Conservation (phyloP, 108 stramenopile species). For the Cyclotella kingstonii region DNA sequence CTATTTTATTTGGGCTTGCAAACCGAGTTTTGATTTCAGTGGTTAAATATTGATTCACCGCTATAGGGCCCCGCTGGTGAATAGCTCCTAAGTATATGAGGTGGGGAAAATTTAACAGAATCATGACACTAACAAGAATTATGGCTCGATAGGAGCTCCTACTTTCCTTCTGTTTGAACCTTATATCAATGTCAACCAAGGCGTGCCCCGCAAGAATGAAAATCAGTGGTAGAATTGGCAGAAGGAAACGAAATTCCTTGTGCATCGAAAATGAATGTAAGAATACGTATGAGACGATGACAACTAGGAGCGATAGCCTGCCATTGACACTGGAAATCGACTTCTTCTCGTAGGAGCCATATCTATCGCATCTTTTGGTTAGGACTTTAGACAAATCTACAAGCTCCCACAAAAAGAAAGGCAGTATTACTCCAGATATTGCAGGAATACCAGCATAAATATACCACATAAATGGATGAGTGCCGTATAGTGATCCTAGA, state of each 20-base stretch:
- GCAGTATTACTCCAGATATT: constrained; percentile 59
- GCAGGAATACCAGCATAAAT: constrained; percentile 77
- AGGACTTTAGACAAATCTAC: background rate
- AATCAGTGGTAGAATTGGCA: constrained; percentile 87
- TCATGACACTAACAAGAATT: constrained; percentile 34
- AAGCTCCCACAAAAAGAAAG: constrained; percentile 56
- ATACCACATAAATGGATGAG: constrained; percentile 85
- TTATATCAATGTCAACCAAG: constrained; percentile 6
- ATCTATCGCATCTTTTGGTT: too few relatives aligned
- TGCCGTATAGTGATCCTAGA: constrained; percentile 77
- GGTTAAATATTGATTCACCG: constrained; percentile 55
- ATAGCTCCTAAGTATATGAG: constrained; percentile 61
- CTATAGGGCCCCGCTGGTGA: constrained; percentile 77
- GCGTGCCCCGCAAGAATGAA: constrained; percentile 67
- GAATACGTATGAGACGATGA: constrained; percentile 53
- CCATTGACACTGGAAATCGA: constrained; percentile 22
- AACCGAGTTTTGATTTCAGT: constrained; percentile 25
- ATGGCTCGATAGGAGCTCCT: background rate
- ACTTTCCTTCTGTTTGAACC: background rate
- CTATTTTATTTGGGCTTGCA: constrained; percentile 3
- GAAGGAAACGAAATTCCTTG: constrained; percentile 94
- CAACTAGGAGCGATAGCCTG: constrained; percentile 46
- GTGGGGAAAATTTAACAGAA: constrained; percentile 51
- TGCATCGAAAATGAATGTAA: constrained; percentile 87
- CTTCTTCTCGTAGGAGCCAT: too few relatives aligned